These are phyloP conservation scores for Colletotrichum viniferum DNA, from an alignment of 2,329 filamentous ascomycete genomes.

Conservation along the genomic window DNA sequence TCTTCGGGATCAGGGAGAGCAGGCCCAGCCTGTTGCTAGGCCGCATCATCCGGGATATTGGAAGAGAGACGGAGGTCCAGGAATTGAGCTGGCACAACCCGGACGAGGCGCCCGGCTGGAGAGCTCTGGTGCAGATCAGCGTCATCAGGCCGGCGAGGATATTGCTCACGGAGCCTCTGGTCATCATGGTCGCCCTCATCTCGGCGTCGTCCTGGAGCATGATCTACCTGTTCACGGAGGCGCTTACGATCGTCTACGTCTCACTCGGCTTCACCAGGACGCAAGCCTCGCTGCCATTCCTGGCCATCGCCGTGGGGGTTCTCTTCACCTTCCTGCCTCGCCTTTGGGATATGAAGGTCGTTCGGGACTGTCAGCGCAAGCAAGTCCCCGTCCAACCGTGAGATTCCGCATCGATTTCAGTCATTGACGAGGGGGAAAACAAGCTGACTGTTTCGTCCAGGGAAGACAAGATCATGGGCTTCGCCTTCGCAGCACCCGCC, in stretches of 20 bases:
- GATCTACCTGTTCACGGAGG: constrained; percentile 54
- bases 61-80: constrained; percentile 3
- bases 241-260: constrained; percentile 42
- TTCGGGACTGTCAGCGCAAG: constrained; percentile 22
- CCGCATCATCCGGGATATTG: constrained; percentile 20
- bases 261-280: constrained; percentile 35
- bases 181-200: constrained; percentile 46
- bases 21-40: constrained; percentile 46
- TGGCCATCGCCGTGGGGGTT: constrained; percentile 43
- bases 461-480: constrained; percentile 34
- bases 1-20: constrained; percentile 44
- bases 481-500: constrained; percentile 46
- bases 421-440: background rate
- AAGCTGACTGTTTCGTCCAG: background rate
- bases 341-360: constrained; percentile 38
- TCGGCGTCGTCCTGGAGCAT: constrained; percentile 46
- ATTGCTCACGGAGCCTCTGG: constrained; percentile 50
- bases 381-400: constrained; percentile 25
- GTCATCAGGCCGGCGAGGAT: constrained; percentile 44
- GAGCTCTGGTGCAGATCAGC: constrained; percentile 39
- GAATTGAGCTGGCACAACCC: constrained; percentile 36
- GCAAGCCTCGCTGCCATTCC: constrained; percentile 41
- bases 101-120: constrained; percentile 39
- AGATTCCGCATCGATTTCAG: background rate
- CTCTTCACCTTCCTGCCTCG: constrained; percentile 45